Evolutionary conservation across 352 stramenopile species (phyloP).

Genomic region (Globisporangium yorkense): DNA sequence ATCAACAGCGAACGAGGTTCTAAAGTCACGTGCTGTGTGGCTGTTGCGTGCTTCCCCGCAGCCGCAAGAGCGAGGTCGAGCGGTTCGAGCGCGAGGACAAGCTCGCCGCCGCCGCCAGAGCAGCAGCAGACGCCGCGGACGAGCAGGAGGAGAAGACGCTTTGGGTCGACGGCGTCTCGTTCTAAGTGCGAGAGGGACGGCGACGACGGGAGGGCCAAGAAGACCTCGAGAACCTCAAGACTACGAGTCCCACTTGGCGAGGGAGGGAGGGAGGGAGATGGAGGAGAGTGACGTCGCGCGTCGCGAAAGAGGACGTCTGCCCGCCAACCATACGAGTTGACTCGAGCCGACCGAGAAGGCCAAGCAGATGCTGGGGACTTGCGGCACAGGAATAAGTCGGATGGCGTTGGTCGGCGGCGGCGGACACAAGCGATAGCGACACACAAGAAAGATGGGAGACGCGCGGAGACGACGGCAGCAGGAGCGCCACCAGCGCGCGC

Average conservation of each 20-base stretch:
- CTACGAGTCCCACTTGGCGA: not conserved
- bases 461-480: too few species aligned
- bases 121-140: not conserved
- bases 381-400: too few species aligned
- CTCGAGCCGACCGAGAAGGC: too few species aligned
- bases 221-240: too few species aligned
- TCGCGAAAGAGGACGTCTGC: too few species aligned
- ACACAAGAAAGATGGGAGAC: too few species aligned
- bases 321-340: not conserved
- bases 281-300: too few species aligned
- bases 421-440: too few species aligned
- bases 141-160: conserved; percentile 8
- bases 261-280: not conserved
- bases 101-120: not conserved
- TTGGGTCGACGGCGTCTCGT: conserved; percentile 12
- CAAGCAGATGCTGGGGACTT: too few species aligned
- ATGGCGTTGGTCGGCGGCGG: too few species aligned
- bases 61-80: not conserved
- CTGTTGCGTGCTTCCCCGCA: conserved; percentile 1
- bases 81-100: conserved; percentile 1
- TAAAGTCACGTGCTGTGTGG: not conserved
- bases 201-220: not conserved
- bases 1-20: not conserved
- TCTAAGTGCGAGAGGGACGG: conserved; percentile 1
- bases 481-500: too few species aligned